A percentile compares a stretch with the other conserved stretches of the same genome.
phyloP scores from a whole-genome alignment of 371 early-diverging fungal species.

The Capillidium rhysosporum region DNA sequence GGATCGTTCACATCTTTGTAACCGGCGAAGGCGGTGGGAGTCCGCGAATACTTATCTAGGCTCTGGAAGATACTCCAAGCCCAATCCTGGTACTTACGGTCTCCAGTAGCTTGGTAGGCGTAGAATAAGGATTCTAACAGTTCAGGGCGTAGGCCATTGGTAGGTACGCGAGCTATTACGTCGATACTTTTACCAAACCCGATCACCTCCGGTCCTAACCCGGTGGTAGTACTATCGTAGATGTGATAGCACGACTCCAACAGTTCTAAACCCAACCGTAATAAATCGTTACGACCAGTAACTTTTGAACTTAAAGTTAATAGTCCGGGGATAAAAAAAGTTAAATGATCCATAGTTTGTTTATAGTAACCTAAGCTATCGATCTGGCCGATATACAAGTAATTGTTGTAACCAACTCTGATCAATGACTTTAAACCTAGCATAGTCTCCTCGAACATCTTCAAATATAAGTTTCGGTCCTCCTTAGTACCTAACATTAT shows the following conservation, averaged over 20 bases:
- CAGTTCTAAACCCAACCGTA: not conserved
- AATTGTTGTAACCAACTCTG: slow-evolving; percentile 11
- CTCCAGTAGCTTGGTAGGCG: slow-evolving; percentile 48
- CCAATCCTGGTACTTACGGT: slow-evolving; percentile 47
- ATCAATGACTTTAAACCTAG: not conserved
- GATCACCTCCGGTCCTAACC: slow-evolving; percentile 9
- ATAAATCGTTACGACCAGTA: not conserved
- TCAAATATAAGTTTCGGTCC: not conserved
- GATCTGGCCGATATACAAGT: slow-evolving; percentile 25
- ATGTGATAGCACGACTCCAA: slow-evolving; percentile 10
- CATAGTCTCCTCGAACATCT: slow-evolving; percentile 3
- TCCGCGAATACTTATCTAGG: not conserved
- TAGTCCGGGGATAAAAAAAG: slow-evolving; percentile 77
- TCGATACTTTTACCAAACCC: not conserved
- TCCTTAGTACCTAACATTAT: not conserved
- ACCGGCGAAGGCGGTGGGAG: not conserved
- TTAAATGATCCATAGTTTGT: slow-evolving; percentile 79
- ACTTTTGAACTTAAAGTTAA: slow-evolving; percentile 50
- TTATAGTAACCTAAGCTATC: slow-evolving; percentile 12
- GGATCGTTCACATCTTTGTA: not conserved
- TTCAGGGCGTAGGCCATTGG: slow-evolving; percentile 18
- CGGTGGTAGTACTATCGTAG: slow-evolving; percentile 4
- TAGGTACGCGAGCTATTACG: not conserved
- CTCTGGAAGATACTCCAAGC: slow-evolving; percentile 24
- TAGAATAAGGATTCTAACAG: slow-evolving; percentile 58